These are phyloP conservation scores for Aquanectria penicillioides DNA, from an alignment of 2,329 filamentous ascomycete species.

Conservation along the genomic window DNA sequence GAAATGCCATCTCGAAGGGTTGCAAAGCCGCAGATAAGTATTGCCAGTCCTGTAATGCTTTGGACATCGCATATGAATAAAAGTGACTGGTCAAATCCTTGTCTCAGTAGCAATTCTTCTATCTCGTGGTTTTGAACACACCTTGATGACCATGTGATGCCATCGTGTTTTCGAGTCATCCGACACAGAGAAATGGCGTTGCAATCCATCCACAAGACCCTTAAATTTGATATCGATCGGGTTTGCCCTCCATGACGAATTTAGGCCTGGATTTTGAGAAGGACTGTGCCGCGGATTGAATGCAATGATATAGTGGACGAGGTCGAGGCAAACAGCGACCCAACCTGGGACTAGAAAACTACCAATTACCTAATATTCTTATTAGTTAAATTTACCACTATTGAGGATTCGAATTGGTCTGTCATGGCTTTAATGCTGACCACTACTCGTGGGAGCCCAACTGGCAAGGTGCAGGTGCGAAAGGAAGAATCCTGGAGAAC, in stretches of 20 bases:
- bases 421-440: too few species aligned
- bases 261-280: neutral
- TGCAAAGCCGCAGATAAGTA: conserved; percentile 13
- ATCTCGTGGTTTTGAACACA: neutral
- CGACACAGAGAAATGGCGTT: neutral
- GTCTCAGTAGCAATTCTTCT: neutral
- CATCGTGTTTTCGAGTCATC: neutral
- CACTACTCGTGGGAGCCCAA: too few species aligned
- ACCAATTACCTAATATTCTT: conserved; percentile 4
- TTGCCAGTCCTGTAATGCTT: conserved; percentile 5
- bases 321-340: neutral
- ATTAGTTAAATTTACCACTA: too few species aligned
- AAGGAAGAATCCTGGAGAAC: neutral
- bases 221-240: neutral
- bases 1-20: neutral
- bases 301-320: neutral
- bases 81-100: neutral
- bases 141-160: neutral
- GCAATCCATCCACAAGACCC: neutral
- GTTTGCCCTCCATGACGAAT: neutral
- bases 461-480: too few species aligned
- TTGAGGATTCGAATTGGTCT: too few species aligned
- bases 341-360: conserved; percentile 16
- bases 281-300: conserved; percentile 5
- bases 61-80: conserved; percentile 15